These are phyloP conservation scores for Penicillium manginii DNA, from an alignment of 495 filamentous ascomycete genomes.

Conservation along the genomic window DNA sequence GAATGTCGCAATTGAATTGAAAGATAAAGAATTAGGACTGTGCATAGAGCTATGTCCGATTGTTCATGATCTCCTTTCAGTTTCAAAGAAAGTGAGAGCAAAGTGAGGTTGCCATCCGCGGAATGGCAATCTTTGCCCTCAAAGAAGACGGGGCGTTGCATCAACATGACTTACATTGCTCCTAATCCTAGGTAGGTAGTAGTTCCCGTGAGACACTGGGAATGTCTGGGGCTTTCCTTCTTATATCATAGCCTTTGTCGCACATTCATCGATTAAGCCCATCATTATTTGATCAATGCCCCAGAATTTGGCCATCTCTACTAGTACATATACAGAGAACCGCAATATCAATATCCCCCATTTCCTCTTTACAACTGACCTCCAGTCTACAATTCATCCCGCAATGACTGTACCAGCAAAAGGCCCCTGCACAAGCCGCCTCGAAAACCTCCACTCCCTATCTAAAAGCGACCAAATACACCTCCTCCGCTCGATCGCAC, in stretches of 20 bases:
- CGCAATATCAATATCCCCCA: neutral
- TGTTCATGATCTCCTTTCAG: neutral
- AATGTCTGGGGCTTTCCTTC: neutral
- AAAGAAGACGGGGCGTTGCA: neutral
- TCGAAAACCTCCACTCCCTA: constrained; percentile 23
- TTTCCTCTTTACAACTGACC: neutral
- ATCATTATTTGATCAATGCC: too few species aligned
- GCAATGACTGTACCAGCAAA: neutral
- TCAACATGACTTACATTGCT: neutral
- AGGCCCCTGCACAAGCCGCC: constrained; percentile 16
- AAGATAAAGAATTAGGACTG: too few species aligned
- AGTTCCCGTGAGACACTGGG: neutral
- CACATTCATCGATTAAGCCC: neutral
- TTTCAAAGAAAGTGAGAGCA: neutral
- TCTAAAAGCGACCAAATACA: constrained; percentile 20
- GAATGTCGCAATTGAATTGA: neutral
- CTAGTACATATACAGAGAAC: neutral
- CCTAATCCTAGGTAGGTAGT: too few species aligned
- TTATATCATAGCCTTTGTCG: neutral
- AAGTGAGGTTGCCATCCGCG: neutral
- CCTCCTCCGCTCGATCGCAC: constrained; percentile 33
- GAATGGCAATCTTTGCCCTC: constrained; percentile 1
- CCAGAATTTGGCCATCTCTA: neutral
- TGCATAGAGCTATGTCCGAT: too few species aligned
- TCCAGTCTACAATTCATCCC: neutral